These are phyloP conservation scores for Neohortaea acidophila DNA, from an alignment of 495 filamentous ascomycete genomes.

Conservation along the genomic window DNA sequence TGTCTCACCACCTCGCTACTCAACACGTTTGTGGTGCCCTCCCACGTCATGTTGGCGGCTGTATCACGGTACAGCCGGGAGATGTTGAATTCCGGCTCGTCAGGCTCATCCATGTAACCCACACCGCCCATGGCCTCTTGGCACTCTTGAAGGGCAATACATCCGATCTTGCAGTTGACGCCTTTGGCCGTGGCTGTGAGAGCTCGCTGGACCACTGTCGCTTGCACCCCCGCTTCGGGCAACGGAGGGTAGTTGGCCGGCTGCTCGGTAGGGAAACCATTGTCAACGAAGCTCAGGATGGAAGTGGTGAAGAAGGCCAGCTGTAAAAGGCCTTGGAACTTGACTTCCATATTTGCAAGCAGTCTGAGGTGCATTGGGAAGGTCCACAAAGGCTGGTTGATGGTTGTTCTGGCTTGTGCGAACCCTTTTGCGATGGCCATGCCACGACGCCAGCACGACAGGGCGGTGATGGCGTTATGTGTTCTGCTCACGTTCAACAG, in stretches of 20 bases:
- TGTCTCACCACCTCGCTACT: slow-evolving; percentile 42
- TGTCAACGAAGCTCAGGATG: slow-evolving; percentile 42
- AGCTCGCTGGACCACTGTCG: slow-evolving; percentile 38
- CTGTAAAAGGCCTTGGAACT: slow-evolving; percentile 44
- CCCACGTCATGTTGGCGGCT: slow-evolving; percentile 54
- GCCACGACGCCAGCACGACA: slow-evolving; percentile 44
- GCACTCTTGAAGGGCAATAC: slow-evolving; percentile 43
- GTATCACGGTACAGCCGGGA: slow-evolving; percentile 50
- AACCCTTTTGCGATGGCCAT: slow-evolving; percentile 48
- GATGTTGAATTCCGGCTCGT: slow-evolving; percentile 47
- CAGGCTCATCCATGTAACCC: slow-evolving; percentile 50
- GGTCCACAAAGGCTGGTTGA: slow-evolving; percentile 11
- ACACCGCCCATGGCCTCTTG: slow-evolving; percentile 64
- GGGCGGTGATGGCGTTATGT: slow-evolving; percentile 43
- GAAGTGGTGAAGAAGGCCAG: slow-evolving; percentile 46
- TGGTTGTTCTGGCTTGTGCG: slow-evolving; percentile 35
- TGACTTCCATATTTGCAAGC: slow-evolving; percentile 38
- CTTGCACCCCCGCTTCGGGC: slow-evolving; percentile 5
- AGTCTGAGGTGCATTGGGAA: slow-evolving; percentile 27
- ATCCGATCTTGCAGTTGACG: slow-evolving; percentile 39
- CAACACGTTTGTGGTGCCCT: slow-evolving; percentile 60
- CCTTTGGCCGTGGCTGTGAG: slow-evolving; percentile 55
- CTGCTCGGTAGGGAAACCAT: slow-evolving; percentile 3
- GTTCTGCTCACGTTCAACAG: slow-evolving; percentile 56
- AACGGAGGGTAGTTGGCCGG: slow-evolving; percentile 8